Evolutionary conservation across 148 eudicot species (phyloP).

Genomic region (Rhododendron molle): DNA sequence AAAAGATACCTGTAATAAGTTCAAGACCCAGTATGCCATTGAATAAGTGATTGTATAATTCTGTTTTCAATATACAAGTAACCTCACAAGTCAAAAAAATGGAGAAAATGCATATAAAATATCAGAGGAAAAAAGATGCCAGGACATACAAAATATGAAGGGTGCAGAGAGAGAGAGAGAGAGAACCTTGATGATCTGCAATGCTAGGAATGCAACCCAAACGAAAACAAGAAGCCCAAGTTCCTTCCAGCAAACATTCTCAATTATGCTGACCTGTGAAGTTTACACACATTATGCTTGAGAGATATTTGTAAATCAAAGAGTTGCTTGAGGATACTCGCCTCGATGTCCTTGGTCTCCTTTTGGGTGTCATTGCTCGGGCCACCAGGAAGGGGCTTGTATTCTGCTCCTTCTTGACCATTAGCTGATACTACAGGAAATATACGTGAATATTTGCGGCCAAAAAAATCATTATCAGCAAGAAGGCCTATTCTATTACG

Average conservation of each 20-base stretch:
- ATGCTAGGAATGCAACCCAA: slow-evolving; percentile 69
- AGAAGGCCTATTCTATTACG: background rate
- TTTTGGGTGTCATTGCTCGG: slow-evolving; percentile 32
- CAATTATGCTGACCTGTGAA: slow-evolving; percentile 49
- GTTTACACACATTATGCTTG: slow-evolving; percentile 9
- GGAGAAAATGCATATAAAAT: background rate
- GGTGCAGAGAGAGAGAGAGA: background rate
- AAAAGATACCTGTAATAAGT: slow-evolving; percentile 65
- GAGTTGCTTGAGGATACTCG: slow-evolving; percentile 13
- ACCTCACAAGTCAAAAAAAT: background rate
- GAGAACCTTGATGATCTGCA: slow-evolving; percentile 72
- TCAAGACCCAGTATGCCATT: slow-evolving; percentile 62
- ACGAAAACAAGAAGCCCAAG: slow-evolving; percentile 71
- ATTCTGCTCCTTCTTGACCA: slow-evolving; percentile 50
- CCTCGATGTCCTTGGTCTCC: slow-evolving; percentile 28
- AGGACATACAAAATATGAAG: no score
- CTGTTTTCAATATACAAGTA: slow-evolving; percentile 33
- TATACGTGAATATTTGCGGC: background rate
- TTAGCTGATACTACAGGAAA: slow-evolving; percentile 30
- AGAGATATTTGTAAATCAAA: background rate
- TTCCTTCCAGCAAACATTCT: slow-evolving; percentile 87
- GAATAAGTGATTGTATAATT: slow-evolving; percentile 58
- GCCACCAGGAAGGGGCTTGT: slow-evolving; percentile 69
- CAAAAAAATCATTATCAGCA: background rate
- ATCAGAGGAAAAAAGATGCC: background rate